phyloP scores from a whole-genome alignment of 257 asterid genomes.

The Cruciata laevipes region DNA sequence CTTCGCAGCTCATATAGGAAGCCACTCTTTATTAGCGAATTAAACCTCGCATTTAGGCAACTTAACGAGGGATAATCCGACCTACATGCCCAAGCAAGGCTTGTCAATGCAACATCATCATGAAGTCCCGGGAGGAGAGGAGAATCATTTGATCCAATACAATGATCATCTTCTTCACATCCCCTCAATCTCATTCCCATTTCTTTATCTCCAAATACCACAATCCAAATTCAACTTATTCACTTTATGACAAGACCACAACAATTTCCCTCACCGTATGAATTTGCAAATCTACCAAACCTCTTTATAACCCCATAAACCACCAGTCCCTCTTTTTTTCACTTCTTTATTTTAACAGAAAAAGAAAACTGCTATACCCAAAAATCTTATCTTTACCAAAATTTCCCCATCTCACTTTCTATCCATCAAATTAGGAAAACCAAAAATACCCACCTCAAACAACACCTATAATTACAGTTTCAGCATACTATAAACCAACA shows the following conservation, averaged over 20 bases:
- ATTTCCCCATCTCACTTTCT: slow-evolving; percentile 22
- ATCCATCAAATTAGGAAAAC: slow-evolving; percentile 15
- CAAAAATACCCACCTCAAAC: slow-evolving; percentile 18
- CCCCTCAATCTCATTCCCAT: slow-evolving; percentile 27
- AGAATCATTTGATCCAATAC: slow-evolving; percentile 42
- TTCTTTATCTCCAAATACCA: slow-evolving; percentile 21
- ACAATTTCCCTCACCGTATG: slow-evolving; percentile 24
- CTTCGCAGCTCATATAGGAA: slow-evolving; percentile 66
- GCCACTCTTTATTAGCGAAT: slow-evolving; percentile 48
- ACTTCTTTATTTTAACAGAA: not conserved
- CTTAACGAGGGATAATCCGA: slow-evolving; percentile 66
- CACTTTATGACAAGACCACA: slow-evolving; percentile 20
- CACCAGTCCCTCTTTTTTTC: slow-evolving; percentile 9
- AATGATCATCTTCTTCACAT: slow-evolving; percentile 39
- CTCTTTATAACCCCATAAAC: slow-evolving; percentile 24
- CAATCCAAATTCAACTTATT: slow-evolving; percentile 20
- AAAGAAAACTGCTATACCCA: slow-evolving; percentile 14
- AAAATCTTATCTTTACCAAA: slow-evolving; percentile 9
- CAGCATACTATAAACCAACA: slow-evolving; percentile 17
- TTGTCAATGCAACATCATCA: slow-evolving; percentile 62
- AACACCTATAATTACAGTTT: slow-evolving; percentile 17
- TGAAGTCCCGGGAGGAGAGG: slow-evolving; percentile 62
- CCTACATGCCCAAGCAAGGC: slow-evolving; percentile 61
- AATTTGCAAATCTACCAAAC: slow-evolving; percentile 28
- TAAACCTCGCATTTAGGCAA: slow-evolving; percentile 50